These are phyloP conservation scores for Gnomoniopsis smithogilvyi DNA, from an alignment of 2,329 filamentous ascomycete species.

Conservation along the genomic window DNA sequence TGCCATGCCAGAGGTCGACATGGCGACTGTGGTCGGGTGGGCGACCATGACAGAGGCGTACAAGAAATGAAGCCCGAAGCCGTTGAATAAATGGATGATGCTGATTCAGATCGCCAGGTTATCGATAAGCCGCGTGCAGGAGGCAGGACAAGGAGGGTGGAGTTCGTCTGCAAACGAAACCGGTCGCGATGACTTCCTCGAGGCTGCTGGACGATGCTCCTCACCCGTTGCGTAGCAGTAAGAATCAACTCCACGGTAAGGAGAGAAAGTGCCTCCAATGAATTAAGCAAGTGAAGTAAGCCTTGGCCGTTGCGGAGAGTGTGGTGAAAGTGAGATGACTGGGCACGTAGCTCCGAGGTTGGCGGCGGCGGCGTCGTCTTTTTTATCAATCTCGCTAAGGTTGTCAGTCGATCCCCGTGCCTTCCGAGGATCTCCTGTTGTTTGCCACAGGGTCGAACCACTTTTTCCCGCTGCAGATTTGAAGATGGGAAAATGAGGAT, in stretches of 20 bases:
- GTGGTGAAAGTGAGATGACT: too few species aligned
- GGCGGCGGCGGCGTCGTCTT: neutral
- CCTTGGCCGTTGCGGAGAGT: too few species aligned
- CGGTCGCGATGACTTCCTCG: too few species aligned
- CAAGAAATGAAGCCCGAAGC: neutral
- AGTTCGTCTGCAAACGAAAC: too few species aligned
- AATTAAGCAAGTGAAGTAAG: too few species aligned
- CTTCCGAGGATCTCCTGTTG: conserved; percentile 18
- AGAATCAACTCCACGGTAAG: too few species aligned
- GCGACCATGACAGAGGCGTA: conserved; percentile 35
- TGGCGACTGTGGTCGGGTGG: conserved; percentile 34
- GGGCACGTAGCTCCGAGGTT: too few species aligned
- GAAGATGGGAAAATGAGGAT: neutral
- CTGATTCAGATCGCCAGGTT: neutral
- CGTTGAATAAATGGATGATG: conserved; percentile 1
- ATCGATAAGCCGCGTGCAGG: conserved; percentile 15
- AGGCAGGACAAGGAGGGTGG: neutral
- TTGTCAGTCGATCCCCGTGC: conserved; percentile 13
- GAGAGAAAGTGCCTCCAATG: too few species aligned
- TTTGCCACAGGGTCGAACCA: conserved; percentile 19
- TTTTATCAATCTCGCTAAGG: conserved; percentile 16
- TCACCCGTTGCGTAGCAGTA: too few species aligned
- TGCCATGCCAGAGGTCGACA: conserved; percentile 38
- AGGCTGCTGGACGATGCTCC: too few species aligned
- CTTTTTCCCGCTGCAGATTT: conserved; percentile 1